Base-by-base conservation (phyloP, 2,329 filamentous ascomycete species). In the Phaeosphaeriaceae sp. region DNA sequence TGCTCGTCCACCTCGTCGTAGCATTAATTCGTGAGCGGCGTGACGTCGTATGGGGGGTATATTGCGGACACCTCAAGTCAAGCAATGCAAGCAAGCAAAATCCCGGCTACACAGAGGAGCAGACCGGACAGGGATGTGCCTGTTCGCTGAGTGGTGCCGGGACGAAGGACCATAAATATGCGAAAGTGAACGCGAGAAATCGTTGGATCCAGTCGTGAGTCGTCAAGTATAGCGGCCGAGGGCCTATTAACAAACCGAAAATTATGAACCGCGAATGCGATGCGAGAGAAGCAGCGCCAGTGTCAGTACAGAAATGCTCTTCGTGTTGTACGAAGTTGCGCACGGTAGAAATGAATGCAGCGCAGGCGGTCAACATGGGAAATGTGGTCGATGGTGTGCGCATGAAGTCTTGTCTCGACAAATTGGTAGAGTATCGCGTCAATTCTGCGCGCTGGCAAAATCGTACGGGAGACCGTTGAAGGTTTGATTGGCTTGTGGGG, bases 31-130 rank as follows among this genome's bases (percentile, higher is more conserved):
- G 63, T 70, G 54, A 66, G 59, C 63, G 54, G 63, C 67, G 60
- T 72, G 60, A 68, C 58, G 58, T 71, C 66, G 59, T 72, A 53
- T 23, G 43, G 61, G n/a, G 61, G 68, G 67, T 72, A 69, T 69
- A 62, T 65, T 55, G 64, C 65, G 57, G 35, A 56, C 55, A 50
- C 52, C 48, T 52, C 40, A 44, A 53, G 52, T 24, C 43, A 56
- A 54, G 54, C 51, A 62, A 54, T 35, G 52, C 51, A 44, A 51
- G 51, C 48, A 50, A 49, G 55, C 44, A 9, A 28, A 23, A 35
- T 58, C 50, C 58, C 58, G 61, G 54, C 52, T 23, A 61, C 13
- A 56, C 56, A 64, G 61, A 64, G 58, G 70, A 61, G 63, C 66
- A 65, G 24, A 35, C 58, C 51, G 40, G 53, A 26, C 17, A 28